Percentiles rank a stretch among this genome's conserved stretches.
Conservation (phyloP, 75 land plant species). For the Cryptomeria japonica region DNA sequence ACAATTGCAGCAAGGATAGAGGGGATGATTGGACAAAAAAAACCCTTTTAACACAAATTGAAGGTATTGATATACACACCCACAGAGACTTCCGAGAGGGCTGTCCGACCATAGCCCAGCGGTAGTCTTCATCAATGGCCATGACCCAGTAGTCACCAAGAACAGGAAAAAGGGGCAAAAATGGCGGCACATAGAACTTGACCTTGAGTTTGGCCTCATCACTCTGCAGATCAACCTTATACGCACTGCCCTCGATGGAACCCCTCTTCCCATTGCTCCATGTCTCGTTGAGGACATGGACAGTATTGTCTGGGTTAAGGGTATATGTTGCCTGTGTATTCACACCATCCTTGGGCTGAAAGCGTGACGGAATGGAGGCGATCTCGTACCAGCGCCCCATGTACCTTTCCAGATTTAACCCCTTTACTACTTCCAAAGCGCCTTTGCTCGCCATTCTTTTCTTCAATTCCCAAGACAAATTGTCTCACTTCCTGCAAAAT, state of each 20-base stretch:
- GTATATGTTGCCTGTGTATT: slow-evolving; percentile 83
- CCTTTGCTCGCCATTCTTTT: slow-evolving; percentile 14
- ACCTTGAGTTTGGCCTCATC: slow-evolving; percentile 92
- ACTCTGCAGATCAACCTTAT: slow-evolving; percentile 76
- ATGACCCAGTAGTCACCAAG: slow-evolving; percentile 94
- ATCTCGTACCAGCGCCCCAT: slow-evolving; percentile 97
- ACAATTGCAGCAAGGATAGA: too few species aligned
- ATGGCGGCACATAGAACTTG: slow-evolving; percentile 86
- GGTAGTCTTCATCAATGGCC: slow-evolving; percentile 73
- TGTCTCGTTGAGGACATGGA: slow-evolving; percentile 83
- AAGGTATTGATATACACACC: slow-evolving; percentile 31
- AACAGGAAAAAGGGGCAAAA: slow-evolving; percentile 84
- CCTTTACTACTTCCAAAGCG: slow-evolving; percentile 57
- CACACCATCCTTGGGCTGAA: slow-evolving; percentile 67
- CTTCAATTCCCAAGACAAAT: neutral
- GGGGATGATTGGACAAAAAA: neutral
- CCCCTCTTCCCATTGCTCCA: slow-evolving; percentile 72
- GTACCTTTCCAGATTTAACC: slow-evolving; percentile 63
- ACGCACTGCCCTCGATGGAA: slow-evolving; percentile 77
- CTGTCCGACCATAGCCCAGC: slow-evolving; percentile 79
- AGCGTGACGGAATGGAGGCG: slow-evolving; percentile 71
- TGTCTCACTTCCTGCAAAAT: too few species aligned
- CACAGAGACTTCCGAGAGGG: slow-evolving; percentile 71
- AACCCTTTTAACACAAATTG: neutral
- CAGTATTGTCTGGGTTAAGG: slow-evolving; percentile 52